Conservation (phyloP, 148 eudicot species). For the Amaranthus palmeri region DNA sequence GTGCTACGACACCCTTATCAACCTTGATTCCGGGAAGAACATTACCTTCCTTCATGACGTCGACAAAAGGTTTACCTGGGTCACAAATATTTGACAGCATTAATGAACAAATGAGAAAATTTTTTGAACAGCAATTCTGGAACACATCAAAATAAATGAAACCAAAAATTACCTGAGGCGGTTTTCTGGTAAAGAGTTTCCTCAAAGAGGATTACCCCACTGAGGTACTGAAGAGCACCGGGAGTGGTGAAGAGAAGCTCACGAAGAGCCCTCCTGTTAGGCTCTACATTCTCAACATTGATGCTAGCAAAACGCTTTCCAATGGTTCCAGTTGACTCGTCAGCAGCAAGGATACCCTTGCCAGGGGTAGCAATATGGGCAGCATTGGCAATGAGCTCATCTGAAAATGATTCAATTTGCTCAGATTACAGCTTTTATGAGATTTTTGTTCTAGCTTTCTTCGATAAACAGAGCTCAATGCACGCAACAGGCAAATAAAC, state of each 20-base stretch:
- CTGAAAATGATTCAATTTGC: constrained; percentile 29
- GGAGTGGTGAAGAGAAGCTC: constrained; percentile 80
- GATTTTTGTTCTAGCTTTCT: too few species aligned
- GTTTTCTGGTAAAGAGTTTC: constrained; percentile 83
- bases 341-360: constrained; percentile 94
- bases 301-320: constrained; percentile 79
- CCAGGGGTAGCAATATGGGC: constrained; percentile 84
- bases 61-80: constrained; percentile 64
- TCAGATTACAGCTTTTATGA: too few species aligned
- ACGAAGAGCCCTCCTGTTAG: constrained; percentile 84
- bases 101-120: too few species aligned
- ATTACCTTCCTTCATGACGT: constrained; percentile 53
- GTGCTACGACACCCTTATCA: constrained; percentile 74
- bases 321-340: constrained; percentile 89
- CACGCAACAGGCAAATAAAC: too few species aligned
- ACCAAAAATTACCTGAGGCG: background rate
- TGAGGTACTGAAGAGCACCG: constrained; percentile 54
- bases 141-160: too few species aligned
- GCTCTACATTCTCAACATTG: constrained; percentile 69
- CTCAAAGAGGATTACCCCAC: constrained; percentile 89
- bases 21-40: constrained; percentile 94
- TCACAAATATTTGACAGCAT: constrained; percentile 2
- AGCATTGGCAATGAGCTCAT: constrained; percentile 87
- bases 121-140: too few species aligned
- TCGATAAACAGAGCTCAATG: too few species aligned